Conservation (phyloP, 441 rosid species). For the Populus trichocarpa region DNA sequence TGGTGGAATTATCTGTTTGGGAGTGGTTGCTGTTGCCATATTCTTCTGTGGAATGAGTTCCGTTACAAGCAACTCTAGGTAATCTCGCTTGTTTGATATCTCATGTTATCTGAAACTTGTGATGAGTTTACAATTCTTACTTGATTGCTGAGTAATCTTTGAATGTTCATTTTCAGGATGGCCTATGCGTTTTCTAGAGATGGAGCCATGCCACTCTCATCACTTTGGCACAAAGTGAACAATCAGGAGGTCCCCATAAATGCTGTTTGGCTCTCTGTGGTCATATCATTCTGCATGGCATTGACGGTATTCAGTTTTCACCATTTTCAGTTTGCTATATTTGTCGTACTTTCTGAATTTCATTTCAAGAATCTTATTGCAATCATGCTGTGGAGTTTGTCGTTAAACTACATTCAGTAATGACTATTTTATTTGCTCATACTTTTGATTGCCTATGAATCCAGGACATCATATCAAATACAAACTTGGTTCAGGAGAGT, state of each 20-base stretch:
- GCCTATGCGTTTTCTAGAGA: slow-evolving; percentile 98
- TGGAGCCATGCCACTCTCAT: slow-evolving; percentile 91
- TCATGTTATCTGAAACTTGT: background rate
- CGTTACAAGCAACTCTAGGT: slow-evolving; percentile 98
- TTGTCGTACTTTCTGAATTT: background rate
- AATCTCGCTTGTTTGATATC: background rate
- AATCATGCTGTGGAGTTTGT: background rate
- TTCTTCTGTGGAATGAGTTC: slow-evolving; percentile 99
- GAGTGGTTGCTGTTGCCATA: slow-evolving; percentile 77
- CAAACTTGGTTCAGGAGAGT: background rate
- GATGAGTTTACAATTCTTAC: background rate
- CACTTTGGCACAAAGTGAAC: slow-evolving; percentile 92
- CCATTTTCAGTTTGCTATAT: background rate
- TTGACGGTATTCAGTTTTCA: slow-evolving; percentile 53
- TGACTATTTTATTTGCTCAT: background rate
- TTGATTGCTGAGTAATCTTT: background rate
- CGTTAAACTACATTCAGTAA: background rate
- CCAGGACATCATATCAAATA: background rate
- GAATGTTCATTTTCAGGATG: slow-evolving; percentile 53
- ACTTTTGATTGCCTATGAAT: background rate
- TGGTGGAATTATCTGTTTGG: slow-evolving; percentile 87
- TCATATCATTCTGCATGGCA: slow-evolving; percentile 91
- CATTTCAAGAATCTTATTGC: background rate
- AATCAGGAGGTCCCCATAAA: slow-evolving; percentile 76
- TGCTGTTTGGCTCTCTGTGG: slow-evolving; percentile 84